Conservation (phyloP, 2,329 filamentous ascomycete genomes). For the Teratosphaeria gauchensis region DNA sequence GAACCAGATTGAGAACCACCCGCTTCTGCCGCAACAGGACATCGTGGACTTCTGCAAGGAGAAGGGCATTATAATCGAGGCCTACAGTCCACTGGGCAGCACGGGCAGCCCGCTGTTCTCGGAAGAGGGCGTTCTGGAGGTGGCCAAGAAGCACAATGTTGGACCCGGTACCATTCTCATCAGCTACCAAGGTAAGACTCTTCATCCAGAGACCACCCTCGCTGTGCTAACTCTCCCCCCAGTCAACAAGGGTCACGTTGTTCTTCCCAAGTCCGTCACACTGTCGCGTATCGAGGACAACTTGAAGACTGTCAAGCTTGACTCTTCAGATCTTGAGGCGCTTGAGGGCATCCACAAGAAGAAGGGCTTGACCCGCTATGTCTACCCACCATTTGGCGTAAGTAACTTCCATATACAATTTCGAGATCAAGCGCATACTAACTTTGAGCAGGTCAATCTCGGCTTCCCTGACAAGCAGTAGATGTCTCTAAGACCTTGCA, state of each 20-base stretch:
- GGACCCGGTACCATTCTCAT: conserved; percentile 50
- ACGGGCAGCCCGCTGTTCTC: conserved; percentile 40
- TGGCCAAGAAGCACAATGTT: conserved; percentile 42
- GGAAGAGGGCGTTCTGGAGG: conserved; percentile 37
- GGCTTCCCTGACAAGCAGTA: conserved; percentile 39
- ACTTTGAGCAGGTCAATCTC: conserved; percentile 28
- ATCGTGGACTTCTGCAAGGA: conserved; percentile 59
- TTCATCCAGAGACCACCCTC: too few relatives aligned
- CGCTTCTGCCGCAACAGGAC: conserved; percentile 58
- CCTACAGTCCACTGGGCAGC: conserved; percentile 49
- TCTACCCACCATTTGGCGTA: conserved; percentile 41
- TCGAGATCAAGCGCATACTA: background rate
- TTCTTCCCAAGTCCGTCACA: conserved; percentile 64
- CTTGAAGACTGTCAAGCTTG: conserved; percentile 55
- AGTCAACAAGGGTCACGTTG: conserved; percentile 61
- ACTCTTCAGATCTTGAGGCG: conserved; percentile 51
- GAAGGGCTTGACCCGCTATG: conserved; percentile 37
- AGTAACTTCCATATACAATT: conserved; percentile 2
- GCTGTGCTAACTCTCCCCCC: conserved; percentile 3
- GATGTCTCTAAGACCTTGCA: background rate
- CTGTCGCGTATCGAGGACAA: conserved; percentile 61
- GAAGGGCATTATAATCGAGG: conserved; percentile 62
- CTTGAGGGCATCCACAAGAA: conserved; percentile 37
- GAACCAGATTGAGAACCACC: conserved; percentile 58
- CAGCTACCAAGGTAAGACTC: conserved; percentile 58